Base-by-base conservation (phyloP, 192 early-diverging fungal species). In the Coemansia asiatica region DNA sequence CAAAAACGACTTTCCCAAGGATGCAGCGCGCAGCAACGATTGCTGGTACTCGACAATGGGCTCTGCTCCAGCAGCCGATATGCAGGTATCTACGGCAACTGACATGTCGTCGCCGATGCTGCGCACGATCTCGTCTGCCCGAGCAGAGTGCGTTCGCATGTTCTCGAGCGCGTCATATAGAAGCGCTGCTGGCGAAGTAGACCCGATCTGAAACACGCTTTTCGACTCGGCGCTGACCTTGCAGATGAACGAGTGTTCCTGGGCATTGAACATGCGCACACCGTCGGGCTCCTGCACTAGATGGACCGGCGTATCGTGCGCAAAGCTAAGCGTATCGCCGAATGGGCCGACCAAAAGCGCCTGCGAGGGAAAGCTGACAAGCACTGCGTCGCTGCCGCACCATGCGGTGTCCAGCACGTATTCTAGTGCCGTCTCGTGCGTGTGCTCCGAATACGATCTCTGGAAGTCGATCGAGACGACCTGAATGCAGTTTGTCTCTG, bases 401-500 rank as follows among this genome's bases (percentile, higher is more conserved):
- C 95, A 72, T 9, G 71, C 73, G 4, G 82, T 63, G 10, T 82
- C 64, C 19, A 47, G 3, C 0, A 67, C 68, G 19, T 50, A 26
- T 1, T 53, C 38, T 8, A 33, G 35, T 0, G 16, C 28, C 18
- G 40, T 56, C 31, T 83, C 79, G 8, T 90, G 92, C 22, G 83
- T 64, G 67, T 91, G 92, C 69, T 96, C 93, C 0, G 96, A 94
- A 27, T 96, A 76, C 47, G 90, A 95, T 47, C 91, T 90, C 75
- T 94, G 89, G 69, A 99, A 99, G 70, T 99, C 95, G 9, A 90
- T 88, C 1, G 97, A 97, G 1, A 97, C 91, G 0, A 99, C 94
- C 88, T 90, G 94, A 8, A 99, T 69, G 38, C 89, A 85, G 38
- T 92, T 92, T 46, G 85, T 83, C 9, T 69, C 63, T 0, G 94